Evolutionary conservation across 495 filamentous ascomycete genomes (phyloP).

Genomic region (Jackrogersella multiformis): DNA sequence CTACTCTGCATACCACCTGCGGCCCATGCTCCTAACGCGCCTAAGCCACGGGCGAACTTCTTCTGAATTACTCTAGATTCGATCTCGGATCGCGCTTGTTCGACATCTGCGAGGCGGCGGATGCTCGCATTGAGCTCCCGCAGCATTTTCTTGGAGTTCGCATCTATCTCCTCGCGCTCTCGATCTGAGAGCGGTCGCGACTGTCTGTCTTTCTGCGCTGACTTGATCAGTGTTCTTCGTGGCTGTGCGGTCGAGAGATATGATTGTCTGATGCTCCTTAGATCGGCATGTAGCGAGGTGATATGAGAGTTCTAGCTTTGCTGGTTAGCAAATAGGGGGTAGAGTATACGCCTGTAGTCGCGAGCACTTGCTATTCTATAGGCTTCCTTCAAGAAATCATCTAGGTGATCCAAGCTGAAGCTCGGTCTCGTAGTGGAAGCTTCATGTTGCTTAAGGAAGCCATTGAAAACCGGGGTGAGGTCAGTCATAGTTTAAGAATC

Average conservation of each 20-base stretch:
- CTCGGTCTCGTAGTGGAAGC: constrained; percentile 54
- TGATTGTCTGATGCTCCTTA: constrained; percentile 82
- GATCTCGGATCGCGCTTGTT: constrained; percentile 80
- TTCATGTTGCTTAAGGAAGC: constrained; percentile 68
- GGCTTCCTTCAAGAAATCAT: constrained; percentile 95
- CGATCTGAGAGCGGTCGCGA: constrained; percentile 67
- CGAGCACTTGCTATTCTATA: constrained; percentile 79
- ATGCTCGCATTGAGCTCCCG: constrained; percentile 83
- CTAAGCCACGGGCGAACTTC: constrained; percentile 69
- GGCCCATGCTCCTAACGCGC: constrained; percentile 77
- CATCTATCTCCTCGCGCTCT: constrained; percentile 82
- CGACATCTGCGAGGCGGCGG: constrained; percentile 78
- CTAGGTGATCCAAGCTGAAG: constrained; percentile 63
- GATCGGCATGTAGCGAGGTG: constrained; percentile 74
- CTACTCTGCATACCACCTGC: constrained; percentile 58
- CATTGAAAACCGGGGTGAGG: constrained; percentile 75
- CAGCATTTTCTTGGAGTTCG: constrained; percentile 81
- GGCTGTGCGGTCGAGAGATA: constrained; percentile 82
- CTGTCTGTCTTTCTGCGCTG: constrained; percentile 46
- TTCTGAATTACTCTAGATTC: constrained; percentile 70
- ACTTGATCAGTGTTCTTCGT: constrained; percentile 56
- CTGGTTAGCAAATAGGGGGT: constrained; percentile 20
- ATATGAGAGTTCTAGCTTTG: constrained; percentile 84
- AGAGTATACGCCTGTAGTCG: not conserved
- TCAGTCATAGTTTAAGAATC: constrained; percentile 67